Evolutionary conservation across 2,329 filamentous ascomycete species (phyloP).

Genomic region (Hirsutella thompsonii): DNA sequence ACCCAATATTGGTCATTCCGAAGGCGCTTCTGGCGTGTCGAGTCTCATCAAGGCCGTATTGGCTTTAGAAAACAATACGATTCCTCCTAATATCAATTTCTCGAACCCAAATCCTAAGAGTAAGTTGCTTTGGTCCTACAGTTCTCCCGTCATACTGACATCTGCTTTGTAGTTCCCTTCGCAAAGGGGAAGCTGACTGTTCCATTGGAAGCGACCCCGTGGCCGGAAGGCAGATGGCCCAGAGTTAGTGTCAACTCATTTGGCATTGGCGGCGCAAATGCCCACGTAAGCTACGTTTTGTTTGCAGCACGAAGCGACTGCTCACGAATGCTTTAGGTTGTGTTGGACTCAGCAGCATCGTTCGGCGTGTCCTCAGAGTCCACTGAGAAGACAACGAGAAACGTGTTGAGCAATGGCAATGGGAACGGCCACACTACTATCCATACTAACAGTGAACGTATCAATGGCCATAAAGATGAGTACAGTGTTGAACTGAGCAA

Average conservation of each 20-base stretch:
- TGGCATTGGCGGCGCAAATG: background rate
- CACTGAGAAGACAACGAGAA: too few relatives aligned
- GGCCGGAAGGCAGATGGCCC: too few relatives aligned
- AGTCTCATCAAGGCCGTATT: conserved; percentile 30
- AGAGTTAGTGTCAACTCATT: background rate
- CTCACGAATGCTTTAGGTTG: background rate
- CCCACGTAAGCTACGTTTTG: background rate
- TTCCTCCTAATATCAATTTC: conserved; percentile 28
- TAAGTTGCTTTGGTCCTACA: background rate
- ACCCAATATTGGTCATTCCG: conserved; percentile 29
- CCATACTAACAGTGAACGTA: too few relatives aligned
- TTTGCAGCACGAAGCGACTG: background rate
- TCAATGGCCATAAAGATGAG: too few relatives aligned
- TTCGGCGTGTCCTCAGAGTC: too few relatives aligned
- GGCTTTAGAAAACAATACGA: conserved; percentile 23
- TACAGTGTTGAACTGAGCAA: too few relatives aligned
- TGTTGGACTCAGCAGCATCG: background rate
- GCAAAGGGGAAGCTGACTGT: conserved; percentile 12
- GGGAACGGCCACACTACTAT: too few relatives aligned
- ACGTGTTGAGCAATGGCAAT: too few relatives aligned
- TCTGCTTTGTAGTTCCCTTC: conserved; percentile 15
- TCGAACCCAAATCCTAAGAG: conserved; percentile 11
- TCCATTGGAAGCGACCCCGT: conserved; percentile 9
- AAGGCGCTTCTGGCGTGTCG: conserved; percentile 28
- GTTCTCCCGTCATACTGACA: conserved; percentile 7